Conservation (phyloP, 768 basidiomycete genomes). For the Dentipellis fragilis region DNA sequence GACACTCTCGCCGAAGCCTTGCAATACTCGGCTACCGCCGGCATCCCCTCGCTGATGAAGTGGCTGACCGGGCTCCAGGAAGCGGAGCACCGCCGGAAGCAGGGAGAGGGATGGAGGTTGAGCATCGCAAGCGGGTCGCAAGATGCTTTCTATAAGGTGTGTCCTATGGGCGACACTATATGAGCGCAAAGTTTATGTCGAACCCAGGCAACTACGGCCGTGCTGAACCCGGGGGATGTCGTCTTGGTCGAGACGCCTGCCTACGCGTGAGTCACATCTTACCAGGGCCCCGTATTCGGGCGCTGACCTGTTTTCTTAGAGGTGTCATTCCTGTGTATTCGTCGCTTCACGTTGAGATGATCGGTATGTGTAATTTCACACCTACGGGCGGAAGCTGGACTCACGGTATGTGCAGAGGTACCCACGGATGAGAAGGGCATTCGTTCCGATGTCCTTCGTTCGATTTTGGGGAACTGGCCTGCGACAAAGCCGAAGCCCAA, state of each 20-base stretch:
- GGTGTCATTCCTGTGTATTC: slow-evolving; percentile 60
- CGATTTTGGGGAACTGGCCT: slow-evolving; percentile 70
- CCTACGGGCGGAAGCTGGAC: background rate
- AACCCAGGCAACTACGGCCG: slow-evolving; percentile 23
- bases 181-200: background rate
- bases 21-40: slow-evolving; percentile 71
- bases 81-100: slow-evolving; percentile 50
- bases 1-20: slow-evolving; percentile 56
- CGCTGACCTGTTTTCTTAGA: slow-evolving; percentile 23
- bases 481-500: slow-evolving; percentile 60
- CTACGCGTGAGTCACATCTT: slow-evolving; percentile 44
- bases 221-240: slow-evolving; percentile 72
- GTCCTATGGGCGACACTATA: slow-evolving; percentile 2
- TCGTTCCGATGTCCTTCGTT: slow-evolving; percentile 44
- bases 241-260: slow-evolving; percentile 77
- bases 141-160: slow-evolving; percentile 80
- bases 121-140: slow-evolving; percentile 81
- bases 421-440: slow-evolving; percentile 70
- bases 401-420: slow-evolving; percentile 42
- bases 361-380: slow-evolving; percentile 33
- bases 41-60: slow-evolving; percentile 48
- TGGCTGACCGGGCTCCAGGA: slow-evolving; percentile 73
- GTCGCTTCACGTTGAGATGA: slow-evolving; percentile 42
- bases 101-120: slow-evolving; percentile 57
- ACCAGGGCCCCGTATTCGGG: slow-evolving; percentile 3